phyloP scores from a whole-genome alignment of 2,329 filamentous ascomycete genomes.

The Ascochyta fabae region DNA sequence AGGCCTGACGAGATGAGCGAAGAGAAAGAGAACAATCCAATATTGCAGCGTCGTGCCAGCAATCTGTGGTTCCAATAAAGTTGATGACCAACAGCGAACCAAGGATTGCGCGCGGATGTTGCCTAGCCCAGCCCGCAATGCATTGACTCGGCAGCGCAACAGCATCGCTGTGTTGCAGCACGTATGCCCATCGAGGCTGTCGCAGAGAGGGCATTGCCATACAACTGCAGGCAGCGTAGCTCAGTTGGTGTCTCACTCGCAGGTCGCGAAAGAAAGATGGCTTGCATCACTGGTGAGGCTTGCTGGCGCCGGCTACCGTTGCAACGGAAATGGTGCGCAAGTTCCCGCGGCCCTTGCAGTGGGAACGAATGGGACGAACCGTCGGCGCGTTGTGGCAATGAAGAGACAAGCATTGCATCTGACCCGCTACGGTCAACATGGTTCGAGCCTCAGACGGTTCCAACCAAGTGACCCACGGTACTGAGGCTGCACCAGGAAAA shows the following conservation, averaged over 20 bases:
- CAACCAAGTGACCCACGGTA: slow-evolving; percentile 9
- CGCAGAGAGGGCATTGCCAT: not conserved
- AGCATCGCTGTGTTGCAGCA: not conserved
- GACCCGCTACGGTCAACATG: not conserved
- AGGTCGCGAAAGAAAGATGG: slow-evolving; percentile 5
- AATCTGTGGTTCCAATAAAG: not conserved
- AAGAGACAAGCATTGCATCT: not conserved
- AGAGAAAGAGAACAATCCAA: not conserved
- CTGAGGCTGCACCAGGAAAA: slow-evolving; percentile 9
- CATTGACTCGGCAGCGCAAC: not conserved
- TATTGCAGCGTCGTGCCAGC: not conserved
- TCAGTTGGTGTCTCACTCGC: not conserved
- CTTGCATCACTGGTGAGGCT: slow-evolving; percentile 13
- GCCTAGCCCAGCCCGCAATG: not conserved
- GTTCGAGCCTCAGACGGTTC: not conserved
- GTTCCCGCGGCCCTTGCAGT: slow-evolving; percentile 15
- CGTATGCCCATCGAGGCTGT: not conserved
- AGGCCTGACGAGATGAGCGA: not conserved
- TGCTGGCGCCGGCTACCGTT: slow-evolving; percentile 14
- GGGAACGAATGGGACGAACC: slow-evolving; percentile 16
- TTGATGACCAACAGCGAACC: not conserved
- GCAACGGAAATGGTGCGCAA: slow-evolving; percentile 10
- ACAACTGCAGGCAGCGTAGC: not conserved
- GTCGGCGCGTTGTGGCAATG: slow-evolving; percentile 5
- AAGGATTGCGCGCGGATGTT: not conserved